phyloP scores from a whole-genome alignment of 805 yeast species.

The Starmerella bacillaris region DNA sequence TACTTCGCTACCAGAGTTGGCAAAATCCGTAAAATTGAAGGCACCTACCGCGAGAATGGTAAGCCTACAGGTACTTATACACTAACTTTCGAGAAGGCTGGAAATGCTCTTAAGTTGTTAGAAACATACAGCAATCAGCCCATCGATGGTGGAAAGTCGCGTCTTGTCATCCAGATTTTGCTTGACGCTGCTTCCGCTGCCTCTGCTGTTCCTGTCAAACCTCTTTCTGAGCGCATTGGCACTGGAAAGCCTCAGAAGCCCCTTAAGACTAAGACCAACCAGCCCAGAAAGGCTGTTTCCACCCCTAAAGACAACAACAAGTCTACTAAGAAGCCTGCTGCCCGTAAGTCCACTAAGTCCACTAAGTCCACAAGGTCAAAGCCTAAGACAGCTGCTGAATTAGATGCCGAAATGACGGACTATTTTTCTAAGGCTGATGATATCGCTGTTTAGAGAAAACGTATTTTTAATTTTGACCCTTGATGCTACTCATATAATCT shows the following conservation, averaged over 20 bases:
- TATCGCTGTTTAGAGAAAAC: too few relatives aligned
- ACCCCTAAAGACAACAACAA: slow-evolving; percentile 10
- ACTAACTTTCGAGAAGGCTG: slow-evolving; percentile 50
- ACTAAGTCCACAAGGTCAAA: slow-evolving; percentile 16
- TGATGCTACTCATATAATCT: too few relatives aligned
- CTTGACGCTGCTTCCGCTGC: slow-evolving; percentile 43
- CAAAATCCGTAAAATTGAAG: slow-evolving; percentile 50
- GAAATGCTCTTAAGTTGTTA: slow-evolving; percentile 62
- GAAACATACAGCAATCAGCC: slow-evolving; percentile 81
- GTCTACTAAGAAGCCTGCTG: slow-evolving; percentile 6
- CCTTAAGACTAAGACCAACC: slow-evolving; percentile 6
- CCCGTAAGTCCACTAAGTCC: slow-evolving; percentile 17
- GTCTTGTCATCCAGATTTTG: slow-evolving; percentile 62
- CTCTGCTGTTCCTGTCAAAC: slow-evolving; percentile 4
- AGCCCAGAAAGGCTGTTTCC: slow-evolving; percentile 6
- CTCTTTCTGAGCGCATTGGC: slow-evolving; percentile 15
- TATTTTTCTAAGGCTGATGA: slow-evolving; percentile 35
- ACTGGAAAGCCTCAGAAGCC: slow-evolving; percentile 9
- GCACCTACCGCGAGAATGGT: slow-evolving; percentile 74
- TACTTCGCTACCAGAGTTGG: slow-evolving; percentile 80
- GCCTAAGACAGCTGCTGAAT: slow-evolving; percentile 60
- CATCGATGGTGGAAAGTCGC: slow-evolving; percentile 69
- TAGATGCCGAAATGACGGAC: slow-evolving; percentile 96
- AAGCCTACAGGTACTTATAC: slow-evolving; percentile 85
- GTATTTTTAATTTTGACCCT: too few relatives aligned